Percentiles rank a stretch among this genome's conserved stretches.
phyloP scores from a whole-genome alignment of 2,329 filamentous ascomycete genomes.

The Calonectria multiphialidica region DNA sequence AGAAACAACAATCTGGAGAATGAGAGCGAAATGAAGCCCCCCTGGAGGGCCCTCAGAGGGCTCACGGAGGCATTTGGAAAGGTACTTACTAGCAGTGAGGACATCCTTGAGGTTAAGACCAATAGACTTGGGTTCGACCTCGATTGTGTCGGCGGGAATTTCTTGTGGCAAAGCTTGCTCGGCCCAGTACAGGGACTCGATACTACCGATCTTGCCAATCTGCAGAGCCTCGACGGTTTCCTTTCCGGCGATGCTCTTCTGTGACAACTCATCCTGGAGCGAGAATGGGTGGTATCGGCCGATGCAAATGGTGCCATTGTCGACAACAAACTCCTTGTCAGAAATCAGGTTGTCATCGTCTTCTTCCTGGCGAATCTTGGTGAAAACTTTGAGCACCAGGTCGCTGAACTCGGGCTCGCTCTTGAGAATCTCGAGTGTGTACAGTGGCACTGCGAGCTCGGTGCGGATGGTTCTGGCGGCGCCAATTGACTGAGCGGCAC shows the following conservation, averaged over 20 bases:
- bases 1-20: no score
- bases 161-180: slow-evolving; percentile 35
- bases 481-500: slow-evolving; percentile 45
- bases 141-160: slow-evolving; percentile 28
- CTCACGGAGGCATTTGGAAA: no score
- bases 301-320: slow-evolving; percentile 41
- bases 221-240: not conserved
- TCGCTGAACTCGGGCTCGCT: slow-evolving; percentile 15
- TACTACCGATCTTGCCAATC: slow-evolving; percentile 4
- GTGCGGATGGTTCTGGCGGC: slow-evolving; percentile 44
- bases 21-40: no score
- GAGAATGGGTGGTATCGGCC: slow-evolving; percentile 43
- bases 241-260: slow-evolving; percentile 17
- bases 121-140: not conserved
- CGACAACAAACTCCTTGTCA: slow-evolving; percentile 49
- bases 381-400: slow-evolving; percentile 33
- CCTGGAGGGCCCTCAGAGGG: no score
- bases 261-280: slow-evolving; percentile 33
- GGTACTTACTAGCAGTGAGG: slow-evolving; percentile 45
- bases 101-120: slow-evolving; percentile 48
- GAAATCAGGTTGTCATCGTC: slow-evolving; percentile 36
- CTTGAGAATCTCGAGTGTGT: slow-evolving; percentile 46
- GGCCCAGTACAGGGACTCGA: slow-evolving; percentile 20
- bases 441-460: slow-evolving; percentile 43
- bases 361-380: slow-evolving; percentile 33